Evolutionary conservation across 352 stramenopile species (phyloP).

Genomic region (Lagenidium giganteum): DNA sequence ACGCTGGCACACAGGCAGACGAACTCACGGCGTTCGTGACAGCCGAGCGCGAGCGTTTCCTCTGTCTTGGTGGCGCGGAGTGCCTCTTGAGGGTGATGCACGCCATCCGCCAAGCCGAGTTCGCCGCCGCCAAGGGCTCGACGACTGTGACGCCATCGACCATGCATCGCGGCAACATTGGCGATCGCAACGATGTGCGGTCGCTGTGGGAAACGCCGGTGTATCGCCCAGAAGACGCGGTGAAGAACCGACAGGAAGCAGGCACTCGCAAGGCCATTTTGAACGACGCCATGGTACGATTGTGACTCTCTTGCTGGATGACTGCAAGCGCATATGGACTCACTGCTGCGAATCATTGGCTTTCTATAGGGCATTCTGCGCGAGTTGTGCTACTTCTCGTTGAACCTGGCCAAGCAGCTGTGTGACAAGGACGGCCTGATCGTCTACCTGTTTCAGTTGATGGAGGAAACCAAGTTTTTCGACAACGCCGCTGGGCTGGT

Average conservation of each 20-base stretch:
- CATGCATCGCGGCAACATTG: conserved; percentile 8
- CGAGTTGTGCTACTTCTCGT: conserved; percentile 74
- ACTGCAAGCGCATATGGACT: no score
- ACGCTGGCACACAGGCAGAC: conserved; percentile 6
- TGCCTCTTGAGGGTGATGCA: conserved; percentile 58
- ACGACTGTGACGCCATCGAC: no score
- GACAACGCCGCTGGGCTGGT: conserved; percentile 83
- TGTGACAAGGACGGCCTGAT: conserved; percentile 79
- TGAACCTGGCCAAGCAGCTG: conserved; percentile 46
- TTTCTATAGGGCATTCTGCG: conserved; percentile 39
- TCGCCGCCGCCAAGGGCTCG: no score
- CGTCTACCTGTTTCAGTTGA: conserved; percentile 89
- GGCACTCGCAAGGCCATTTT: conserved; percentile 40
- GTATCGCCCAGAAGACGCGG: conserved; percentile 17
- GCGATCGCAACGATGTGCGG: conserved; percentile 34
- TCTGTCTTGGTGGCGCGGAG: conserved; percentile 57
- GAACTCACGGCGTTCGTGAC: conserved; percentile 22
- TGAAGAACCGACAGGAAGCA: conserved; percentile 34
- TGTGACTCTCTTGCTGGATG: neutral
- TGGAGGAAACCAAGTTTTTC: conserved; percentile 83
- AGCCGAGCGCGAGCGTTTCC: conserved; percentile 48
- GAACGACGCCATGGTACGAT: conserved; percentile 51
- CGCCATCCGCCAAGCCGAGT: conserved; percentile 39
- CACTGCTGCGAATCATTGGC: neutral
- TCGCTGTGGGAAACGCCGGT: conserved; percentile 36